phyloP scores from a whole-genome alignment of 140 eudicot genomes.

The Ambrosia hybrid region DNA sequence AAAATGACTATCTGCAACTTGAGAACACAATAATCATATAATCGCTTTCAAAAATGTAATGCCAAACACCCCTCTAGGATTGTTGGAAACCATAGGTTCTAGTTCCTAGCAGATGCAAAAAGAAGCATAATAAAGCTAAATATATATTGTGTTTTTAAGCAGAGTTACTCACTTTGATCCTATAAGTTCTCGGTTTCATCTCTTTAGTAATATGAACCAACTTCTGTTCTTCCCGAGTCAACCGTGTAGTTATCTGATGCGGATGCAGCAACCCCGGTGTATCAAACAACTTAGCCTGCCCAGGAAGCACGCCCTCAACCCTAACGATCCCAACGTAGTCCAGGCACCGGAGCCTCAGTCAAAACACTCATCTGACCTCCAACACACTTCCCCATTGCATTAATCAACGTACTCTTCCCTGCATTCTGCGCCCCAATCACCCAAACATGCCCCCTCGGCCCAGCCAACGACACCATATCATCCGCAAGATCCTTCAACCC shows the following conservation, averaged over 20 bases:
- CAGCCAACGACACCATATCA: conserved; percentile 77
- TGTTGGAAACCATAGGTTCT: neutral
- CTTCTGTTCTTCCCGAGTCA: conserved; percentile 82
- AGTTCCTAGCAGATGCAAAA: neutral
- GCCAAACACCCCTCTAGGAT: too few species aligned
- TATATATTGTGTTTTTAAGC: neutral
- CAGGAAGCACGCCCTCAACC: conserved; percentile 78
- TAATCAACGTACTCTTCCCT: conserved; percentile 83
- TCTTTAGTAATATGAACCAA: conserved; percentile 73
- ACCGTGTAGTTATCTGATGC: conserved; percentile 80
- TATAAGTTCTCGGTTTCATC: conserved; percentile 88
- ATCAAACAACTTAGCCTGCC: conserved; percentile 86
- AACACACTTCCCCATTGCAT: conserved; percentile 76
- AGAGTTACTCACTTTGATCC: conserved; percentile 65
- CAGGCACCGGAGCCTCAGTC: conserved; percentile 95
- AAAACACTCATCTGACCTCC: conserved; percentile 66
- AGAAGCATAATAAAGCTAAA: neutral
- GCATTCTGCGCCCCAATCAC: conserved; percentile 98
- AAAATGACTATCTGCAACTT: too few species aligned
- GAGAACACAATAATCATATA: too few species aligned
- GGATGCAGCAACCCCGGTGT: conserved; percentile 96
- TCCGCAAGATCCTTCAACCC: conserved; percentile 82
- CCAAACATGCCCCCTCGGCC: conserved; percentile 92
- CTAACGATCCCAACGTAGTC: conserved; percentile 85
- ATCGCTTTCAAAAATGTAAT: too few species aligned